These are phyloP conservation scores for Colletotrichum chrysophilum DNA, from an alignment of 2,329 filamentous ascomycete genomes.

Conservation along the genomic window DNA sequence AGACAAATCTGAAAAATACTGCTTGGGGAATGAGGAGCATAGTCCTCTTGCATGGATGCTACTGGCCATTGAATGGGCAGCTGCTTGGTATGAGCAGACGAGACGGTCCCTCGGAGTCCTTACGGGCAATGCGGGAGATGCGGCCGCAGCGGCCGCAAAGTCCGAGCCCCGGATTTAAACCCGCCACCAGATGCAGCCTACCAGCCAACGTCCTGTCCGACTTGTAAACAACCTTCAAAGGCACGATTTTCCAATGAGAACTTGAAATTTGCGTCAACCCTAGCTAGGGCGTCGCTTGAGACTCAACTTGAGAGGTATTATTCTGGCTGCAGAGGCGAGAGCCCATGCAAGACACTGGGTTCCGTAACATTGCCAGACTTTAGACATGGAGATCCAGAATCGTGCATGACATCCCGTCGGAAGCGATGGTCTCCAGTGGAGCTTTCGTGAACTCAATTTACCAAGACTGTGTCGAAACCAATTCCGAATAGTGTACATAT, in stretches of 20 bases:
- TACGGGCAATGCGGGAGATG: not conserved
- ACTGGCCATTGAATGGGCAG: not conserved
- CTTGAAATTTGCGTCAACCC: rapidly evolving
- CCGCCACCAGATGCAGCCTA: not conserved
- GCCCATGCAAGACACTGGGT: not conserved
- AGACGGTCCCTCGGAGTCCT: not conserved
- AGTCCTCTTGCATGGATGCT: not conserved
- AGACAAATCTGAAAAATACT: not conserved
- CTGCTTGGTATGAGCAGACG: not conserved
- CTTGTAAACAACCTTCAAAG: not conserved
- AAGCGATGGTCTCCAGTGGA: not conserved
- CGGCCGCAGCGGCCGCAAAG: not conserved
- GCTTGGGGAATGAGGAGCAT: rapidly evolving
- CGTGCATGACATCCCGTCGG: not conserved
- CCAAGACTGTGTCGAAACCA: not conserved
- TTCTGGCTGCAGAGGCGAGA: not conserved
- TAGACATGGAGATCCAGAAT: not conserved
- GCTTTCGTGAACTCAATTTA: not conserved
- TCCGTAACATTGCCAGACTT: not conserved
- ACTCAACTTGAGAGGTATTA: not conserved
- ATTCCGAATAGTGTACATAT: not conserved
- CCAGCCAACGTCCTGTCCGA: not conserved
- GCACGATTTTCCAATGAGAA: not conserved
- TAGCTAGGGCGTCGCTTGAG: not conserved
- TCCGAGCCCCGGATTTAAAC: not conserved